Conservation (phyloP, 2,329 filamentous ascomycete species). For the Talaromyces sp. region DNA sequence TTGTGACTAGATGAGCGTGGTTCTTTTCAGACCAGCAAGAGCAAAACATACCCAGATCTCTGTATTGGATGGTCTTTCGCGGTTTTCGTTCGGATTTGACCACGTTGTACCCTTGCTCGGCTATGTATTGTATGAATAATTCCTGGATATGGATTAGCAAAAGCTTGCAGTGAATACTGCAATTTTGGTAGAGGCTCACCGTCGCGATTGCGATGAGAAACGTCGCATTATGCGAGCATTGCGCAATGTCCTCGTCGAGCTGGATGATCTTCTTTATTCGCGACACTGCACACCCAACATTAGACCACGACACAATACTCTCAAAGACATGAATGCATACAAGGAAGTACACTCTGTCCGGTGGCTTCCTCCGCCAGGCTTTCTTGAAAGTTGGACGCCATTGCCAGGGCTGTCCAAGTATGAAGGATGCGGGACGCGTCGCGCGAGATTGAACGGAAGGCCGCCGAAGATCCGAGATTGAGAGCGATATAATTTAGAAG, state of each 20-base stretch:
- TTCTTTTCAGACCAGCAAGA: neutral
- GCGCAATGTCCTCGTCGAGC: slow-evolving; percentile 75
- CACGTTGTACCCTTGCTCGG: slow-evolving; percentile 77
- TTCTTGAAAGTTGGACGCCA: slow-evolving; percentile 2
- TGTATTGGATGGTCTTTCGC: slow-evolving; percentile 89
- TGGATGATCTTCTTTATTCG: slow-evolving; percentile 94
- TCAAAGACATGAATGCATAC: neutral
- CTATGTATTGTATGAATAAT: slow-evolving; percentile 90
- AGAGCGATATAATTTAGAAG: neutral
- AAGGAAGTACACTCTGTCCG: slow-evolving; percentile 10
- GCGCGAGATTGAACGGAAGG: neutral
- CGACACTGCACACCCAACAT: slow-evolving; percentile 56
- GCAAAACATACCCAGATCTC: slow-evolving; percentile 65
- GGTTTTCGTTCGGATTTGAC: slow-evolving; percentile 89
- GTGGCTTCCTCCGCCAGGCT: slow-evolving; percentile 5
- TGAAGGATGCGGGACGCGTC: neutral
- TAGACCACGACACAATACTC: neutral
- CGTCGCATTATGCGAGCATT: slow-evolving; percentile 88
- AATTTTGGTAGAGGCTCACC: too few relatives aligned
- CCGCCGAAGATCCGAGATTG: neutral
- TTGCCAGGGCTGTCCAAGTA: neutral
- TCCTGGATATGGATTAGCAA: too few relatives aligned
- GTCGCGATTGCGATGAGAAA: slow-evolving; percentile 92
- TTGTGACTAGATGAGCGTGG: slow-evolving; percentile 12
- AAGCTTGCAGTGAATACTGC: too few relatives aligned